Percentiles rank a stretch among this genome's conserved stretches.
Conservation (phyloP, 768 basidiomycete species). For the Suillus lakei region DNA sequence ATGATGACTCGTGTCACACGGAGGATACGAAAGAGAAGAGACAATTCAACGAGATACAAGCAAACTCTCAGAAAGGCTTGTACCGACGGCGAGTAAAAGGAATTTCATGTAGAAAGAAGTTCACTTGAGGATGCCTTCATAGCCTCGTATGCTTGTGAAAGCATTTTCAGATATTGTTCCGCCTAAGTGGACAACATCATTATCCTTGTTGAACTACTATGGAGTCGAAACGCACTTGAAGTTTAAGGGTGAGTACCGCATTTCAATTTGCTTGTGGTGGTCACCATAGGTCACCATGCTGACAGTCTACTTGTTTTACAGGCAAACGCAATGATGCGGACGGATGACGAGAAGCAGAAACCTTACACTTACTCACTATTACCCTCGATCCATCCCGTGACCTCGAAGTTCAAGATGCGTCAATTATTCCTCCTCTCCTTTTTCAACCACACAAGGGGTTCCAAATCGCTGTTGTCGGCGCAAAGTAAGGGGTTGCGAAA, state of each 20-base stretch:
- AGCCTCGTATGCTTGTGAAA: not conserved
- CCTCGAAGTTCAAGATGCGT: not conserved
- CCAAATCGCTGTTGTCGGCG: constrained; percentile 80
- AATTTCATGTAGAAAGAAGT: constrained; percentile 43
- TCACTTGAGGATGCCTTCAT: not conserved
- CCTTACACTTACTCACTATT: not conserved
- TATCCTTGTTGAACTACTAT: not conserved
- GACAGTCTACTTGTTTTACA: not conserved
- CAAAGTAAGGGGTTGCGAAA: constrained; percentile 54
- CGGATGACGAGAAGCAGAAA: not conserved
- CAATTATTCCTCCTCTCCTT: not conserved
- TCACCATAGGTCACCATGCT: not conserved
- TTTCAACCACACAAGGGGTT: constrained; percentile 65
- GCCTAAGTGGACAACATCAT: not conserved
- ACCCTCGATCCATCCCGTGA: not conserved
- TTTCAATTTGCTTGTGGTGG: not conserved
- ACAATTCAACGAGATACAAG: constrained; percentile 29
- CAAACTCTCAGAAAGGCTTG: constrained; percentile 33
- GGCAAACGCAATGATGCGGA: not conserved
- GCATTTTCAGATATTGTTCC: not conserved
- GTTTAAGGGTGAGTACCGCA: not conserved
- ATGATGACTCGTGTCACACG: constrained; percentile 16
- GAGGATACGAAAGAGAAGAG: constrained; percentile 33
- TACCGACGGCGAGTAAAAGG: constrained; percentile 46
- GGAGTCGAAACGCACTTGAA: not conserved